A percentile compares a stretch with the other conserved stretches of the same genome.
phyloP scores from a whole-genome alignment of 2,329 filamentous ascomycete genomes.

The Calonectria hawksworthii region DNA sequence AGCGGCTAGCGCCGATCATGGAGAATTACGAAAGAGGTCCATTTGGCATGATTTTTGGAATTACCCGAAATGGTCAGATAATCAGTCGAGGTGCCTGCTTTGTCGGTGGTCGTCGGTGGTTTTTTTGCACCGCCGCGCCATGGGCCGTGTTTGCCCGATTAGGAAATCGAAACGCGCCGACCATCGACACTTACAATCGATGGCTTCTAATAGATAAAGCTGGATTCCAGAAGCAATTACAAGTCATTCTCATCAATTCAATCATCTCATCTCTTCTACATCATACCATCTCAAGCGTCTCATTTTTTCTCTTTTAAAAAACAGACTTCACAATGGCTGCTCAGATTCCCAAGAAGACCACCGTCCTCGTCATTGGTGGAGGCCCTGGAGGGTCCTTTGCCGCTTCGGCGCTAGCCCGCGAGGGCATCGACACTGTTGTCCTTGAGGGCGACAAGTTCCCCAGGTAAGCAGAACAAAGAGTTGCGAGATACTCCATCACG shows the following conservation, averaged over 20 bases:
- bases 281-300: background rate
- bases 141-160: background rate
- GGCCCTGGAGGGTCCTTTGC: constrained; percentile 24
- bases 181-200: background rate
- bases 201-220: constrained; percentile 20
- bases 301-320: background rate
- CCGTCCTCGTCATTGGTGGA: constrained; percentile 23
- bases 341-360: constrained; percentile 25
- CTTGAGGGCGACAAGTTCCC: constrained; percentile 26
- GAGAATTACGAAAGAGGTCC: background rate
- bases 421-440: constrained; percentile 17
- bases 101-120: constrained; percentile 7
- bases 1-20: constrained; percentile 17
- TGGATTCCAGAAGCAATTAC: background rate
- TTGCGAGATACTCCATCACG: background rate
- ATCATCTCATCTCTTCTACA: background rate
- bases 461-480: background rate
- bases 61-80: constrained; percentile 23
- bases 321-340: constrained; percentile 16
- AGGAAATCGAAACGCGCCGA: constrained; percentile 22
- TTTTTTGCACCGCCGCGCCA: constrained; percentile 12
- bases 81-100: background rate
- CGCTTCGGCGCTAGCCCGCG: constrained; percentile 21
- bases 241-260: background rate
- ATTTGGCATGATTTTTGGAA: constrained; percentile 6